Evolutionary conservation across 2,329 filamentous ascomycete genomes (phyloP).

Genomic region (Periconia sp.): DNA sequence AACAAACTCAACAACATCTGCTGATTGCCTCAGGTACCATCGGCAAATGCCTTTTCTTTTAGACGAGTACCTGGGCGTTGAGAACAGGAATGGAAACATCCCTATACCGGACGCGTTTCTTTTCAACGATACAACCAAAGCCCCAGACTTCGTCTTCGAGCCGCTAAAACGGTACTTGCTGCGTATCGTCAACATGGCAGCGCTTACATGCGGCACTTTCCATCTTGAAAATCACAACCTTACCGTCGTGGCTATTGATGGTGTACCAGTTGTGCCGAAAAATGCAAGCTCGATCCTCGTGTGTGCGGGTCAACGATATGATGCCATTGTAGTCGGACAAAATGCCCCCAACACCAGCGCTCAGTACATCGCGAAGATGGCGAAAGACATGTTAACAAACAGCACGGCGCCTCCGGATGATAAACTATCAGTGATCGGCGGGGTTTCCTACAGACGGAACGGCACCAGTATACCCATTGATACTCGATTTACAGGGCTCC

Average conservation of each 20-base stretch:
- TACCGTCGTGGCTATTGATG: constrained; percentile 13
- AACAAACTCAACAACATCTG: constrained; percentile 25
- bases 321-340: constrained; percentile 21
- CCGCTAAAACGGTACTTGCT: constrained; percentile 70
- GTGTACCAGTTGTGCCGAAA: constrained; percentile 40
- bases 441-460: constrained; percentile 10
- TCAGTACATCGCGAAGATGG: constrained; percentile 57
- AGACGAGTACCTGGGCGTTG: constrained; percentile 49
- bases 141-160: constrained; percentile 60
- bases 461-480: constrained; percentile 39
- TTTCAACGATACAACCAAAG: constrained; percentile 67
- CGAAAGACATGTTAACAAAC: constrained; percentile 55
- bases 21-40: constrained; percentile 55
- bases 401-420: constrained; percentile 20
- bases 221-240: constrained; percentile 11
- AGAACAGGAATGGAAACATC: constrained; percentile 54
- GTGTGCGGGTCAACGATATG: constrained; percentile 42
- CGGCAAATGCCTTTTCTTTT: constrained; percentile 55
- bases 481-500: background rate
- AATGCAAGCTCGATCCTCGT: constrained; percentile 38
- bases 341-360: constrained; percentile 48
- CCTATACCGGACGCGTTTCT: constrained; percentile 69
- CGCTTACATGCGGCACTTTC: constrained; percentile 58
- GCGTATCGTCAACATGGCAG: constrained; percentile 70
- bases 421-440: constrained; percentile 18